Base-by-base conservation (phyloP, 179 eudicot genomes). In the Silene coronaria region DNA sequence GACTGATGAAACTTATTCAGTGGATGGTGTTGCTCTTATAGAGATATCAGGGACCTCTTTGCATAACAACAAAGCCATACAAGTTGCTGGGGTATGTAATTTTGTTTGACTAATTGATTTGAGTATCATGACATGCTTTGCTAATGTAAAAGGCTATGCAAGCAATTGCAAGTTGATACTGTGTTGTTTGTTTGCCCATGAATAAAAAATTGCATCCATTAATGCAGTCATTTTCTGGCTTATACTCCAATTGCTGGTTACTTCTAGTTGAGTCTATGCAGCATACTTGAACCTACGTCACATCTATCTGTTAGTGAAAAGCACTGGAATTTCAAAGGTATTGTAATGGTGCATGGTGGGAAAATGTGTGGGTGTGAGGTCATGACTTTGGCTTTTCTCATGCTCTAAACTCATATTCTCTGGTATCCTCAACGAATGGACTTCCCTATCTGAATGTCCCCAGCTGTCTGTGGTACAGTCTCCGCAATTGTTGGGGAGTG, bases 1-100 rank as follows among this genome's bases (percentile, higher is more conserved):
- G 76, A 81, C 92, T 73, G 98, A 96, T 84, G 94, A 90, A 84
- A 96, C 98, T 30, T 96, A 93, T 85, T 83, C 90, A 75, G 69
- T 83, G 73, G 97, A 93, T 34, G 76, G 89, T 83, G 86, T 84
- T 86, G 98, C 97, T 19, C 91, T 96, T 53, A 78, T 96, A 83
- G 89, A 81, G 76, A 85, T 96, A 81, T 93, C 96, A 72, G 97
- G 93, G 77, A 89, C 93, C 81, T 90, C 98, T 65, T 77, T 80
- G 72, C 97, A 96, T 80, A 93, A 91, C 84, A 91, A 88, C 79
- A 96, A 87, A 85, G 92, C 87, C 24, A 78, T 88, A 70, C 99
- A 96, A 87, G 97, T 93, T 80, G 97, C 91, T 71, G 86, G 90
- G 84, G 99, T 96, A 90, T 76, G 88, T 42, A 62, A 21, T 67